Evolutionary conservation across 139 green algal species (phyloP).

Genomic region (Coelastrella sp.): DNA sequence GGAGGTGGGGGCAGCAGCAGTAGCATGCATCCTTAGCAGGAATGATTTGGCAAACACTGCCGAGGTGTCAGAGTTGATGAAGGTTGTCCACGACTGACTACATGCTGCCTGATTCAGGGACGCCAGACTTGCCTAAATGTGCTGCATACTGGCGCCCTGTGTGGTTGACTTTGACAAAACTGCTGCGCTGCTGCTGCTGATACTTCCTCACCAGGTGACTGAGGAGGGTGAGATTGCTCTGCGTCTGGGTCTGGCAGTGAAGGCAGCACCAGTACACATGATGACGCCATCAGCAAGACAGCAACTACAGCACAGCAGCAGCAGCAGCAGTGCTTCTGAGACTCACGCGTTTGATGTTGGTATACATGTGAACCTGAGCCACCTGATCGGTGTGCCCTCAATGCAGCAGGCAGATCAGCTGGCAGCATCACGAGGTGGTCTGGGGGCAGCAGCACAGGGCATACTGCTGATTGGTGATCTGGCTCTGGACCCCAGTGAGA

Average conservation of each 20-base stretch:
- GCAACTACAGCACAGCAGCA: neutral
- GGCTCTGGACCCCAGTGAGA: neutral
- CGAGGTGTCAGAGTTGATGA: no score
- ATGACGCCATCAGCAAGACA: no score
- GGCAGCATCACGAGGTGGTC: neutral
- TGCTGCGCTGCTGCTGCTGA: no score
- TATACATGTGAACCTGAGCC: slow-evolving; percentile 1
- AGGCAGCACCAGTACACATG: neutral
- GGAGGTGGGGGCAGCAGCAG: neutral
- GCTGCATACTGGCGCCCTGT: no score
- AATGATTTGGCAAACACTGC: no score
- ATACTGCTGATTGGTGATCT: slow-evolving; percentile 3
- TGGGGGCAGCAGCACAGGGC: neutral
- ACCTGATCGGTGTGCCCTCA: neutral
- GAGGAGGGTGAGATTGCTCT: slow-evolving; percentile 37
- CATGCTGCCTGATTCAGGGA: no score
- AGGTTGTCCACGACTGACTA: no score
- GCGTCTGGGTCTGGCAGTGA: slow-evolving; percentile 11
- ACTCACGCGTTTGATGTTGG: neutral
- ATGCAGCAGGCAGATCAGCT: neutral
- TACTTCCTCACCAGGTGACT: neutral
- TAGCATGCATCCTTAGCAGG: neutral
- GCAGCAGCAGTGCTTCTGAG: neutral
- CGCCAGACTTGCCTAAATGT: no score
- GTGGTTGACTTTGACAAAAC: no score